Base-by-base conservation (phyloP, 352 stramenopile species). In the Phytophthora constricta region DNA sequence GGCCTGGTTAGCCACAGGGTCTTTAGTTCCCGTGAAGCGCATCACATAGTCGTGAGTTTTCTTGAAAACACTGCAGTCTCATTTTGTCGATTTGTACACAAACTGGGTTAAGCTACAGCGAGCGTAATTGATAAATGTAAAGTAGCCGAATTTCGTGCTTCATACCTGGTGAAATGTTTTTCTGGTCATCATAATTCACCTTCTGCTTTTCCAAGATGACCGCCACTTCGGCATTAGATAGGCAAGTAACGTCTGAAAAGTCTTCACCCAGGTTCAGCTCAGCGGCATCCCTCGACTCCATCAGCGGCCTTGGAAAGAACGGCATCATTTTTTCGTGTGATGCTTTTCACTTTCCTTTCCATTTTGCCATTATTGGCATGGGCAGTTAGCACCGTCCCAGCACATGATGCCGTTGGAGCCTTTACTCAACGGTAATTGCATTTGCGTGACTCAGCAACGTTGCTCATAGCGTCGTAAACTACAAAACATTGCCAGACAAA, bases 11-110 rank as follows among this genome's bases (percentile, higher is more conserved):
- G 80, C 73, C n/a, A 96, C 79, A 0, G 87, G 89, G 50, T 96
- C 82, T 62, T 92, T 94, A 19, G 87, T 95, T 60, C 87, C 87
- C 42, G 86, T 95, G 65, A 96, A 96, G 27, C 89, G 84, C 71
- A 90, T 81, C 47, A 95, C 89, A 56, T 95, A 95, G 43, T 82
- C 89, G 59, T 93, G 89, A n/a, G 87, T 96, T 76, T 96, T 93
- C 64, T 94, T 76, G 67, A 96, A 96, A 27, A 92, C 84, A 45
- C 83, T 92, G 22, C 9, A 62, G 22, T 10, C 49, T n/a, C n/a
- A n/a, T n/a, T n/a, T n/a, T n/a, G n/a, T n/a, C n/a, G n/a, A n/a
- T n/a, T n/a, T n/a, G n/a, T n/a, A 26, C 58, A 20, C 19, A n/a
- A 47, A 27, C 19, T 13, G 31, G 7, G 31, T 13, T 37, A 37